These are phyloP conservation scores for Tolypocladium album DNA, from an alignment of 2,329 filamentous ascomycete genomes.

Conservation along the genomic window DNA sequence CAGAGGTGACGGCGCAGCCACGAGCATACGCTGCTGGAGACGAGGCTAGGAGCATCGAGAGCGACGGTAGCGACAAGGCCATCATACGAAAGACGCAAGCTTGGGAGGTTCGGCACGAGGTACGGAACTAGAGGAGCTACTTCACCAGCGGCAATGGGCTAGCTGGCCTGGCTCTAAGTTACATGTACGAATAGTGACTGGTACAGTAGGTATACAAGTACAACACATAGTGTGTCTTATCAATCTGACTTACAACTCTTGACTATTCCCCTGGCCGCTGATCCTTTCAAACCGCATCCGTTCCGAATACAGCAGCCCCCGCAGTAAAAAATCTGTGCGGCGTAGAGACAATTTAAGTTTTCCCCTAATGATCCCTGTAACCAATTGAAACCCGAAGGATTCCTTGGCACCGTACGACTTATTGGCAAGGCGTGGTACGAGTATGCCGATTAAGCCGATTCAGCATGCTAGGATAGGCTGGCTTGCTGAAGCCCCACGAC, in stretches of 20 bases:
- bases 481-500: background rate
- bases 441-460: background rate
- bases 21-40: background rate
- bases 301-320: background rate
- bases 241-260: too few relatives aligned
- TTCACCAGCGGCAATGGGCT: too few relatives aligned
- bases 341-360: background rate
- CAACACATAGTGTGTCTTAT: background rate
- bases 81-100: conserved; percentile 5
- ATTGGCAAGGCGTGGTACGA: background rate
- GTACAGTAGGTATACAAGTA: background rate
- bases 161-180: background rate
- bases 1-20: background rate
- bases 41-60: conserved; percentile 5
- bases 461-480: background rate
- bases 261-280: background rate
- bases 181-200: background rate
- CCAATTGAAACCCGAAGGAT: background rate
- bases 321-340: background rate
- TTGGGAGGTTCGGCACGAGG: conserved; percentile 4
- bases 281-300: background rate
- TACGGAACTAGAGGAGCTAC: background rate
- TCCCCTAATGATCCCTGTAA: background rate
- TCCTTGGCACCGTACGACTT: background rate
- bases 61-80: conserved; percentile 7